phyloP scores from a whole-genome alignment of 306 rosid genomes.

The Cucurbita pepo region DNA sequence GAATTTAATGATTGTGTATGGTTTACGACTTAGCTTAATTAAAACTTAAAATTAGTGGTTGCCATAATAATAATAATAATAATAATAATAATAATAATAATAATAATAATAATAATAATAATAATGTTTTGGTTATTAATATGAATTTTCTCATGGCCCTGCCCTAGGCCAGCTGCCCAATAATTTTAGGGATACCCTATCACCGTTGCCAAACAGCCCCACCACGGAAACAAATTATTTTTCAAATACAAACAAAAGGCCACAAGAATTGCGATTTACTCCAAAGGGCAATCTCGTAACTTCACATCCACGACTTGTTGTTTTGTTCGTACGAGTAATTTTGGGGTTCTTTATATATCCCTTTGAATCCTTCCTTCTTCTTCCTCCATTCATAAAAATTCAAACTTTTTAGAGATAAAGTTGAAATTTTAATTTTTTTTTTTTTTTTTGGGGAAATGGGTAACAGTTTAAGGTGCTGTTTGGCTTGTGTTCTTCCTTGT shows the following conservation, averaged over 20 bases:
- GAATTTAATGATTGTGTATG: neutral
- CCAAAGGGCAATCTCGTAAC: neutral
- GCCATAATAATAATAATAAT: neutral
- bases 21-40: neutral
- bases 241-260: neutral
- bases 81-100: too few relatives aligned
- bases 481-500: conserved; percentile 93
- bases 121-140: neutral
- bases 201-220: neutral
- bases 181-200: neutral
- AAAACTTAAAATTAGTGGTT: neutral
- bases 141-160: neutral
- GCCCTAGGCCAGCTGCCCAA: neutral
- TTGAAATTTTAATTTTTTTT: neutral
- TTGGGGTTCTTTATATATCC: neutral
- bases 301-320: neutral
- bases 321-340: neutral
- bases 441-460: conserved; percentile 39
- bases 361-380: neutral
- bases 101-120: neutral
- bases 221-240: too few relatives aligned
- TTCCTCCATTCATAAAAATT: neutral
- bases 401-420: neutral
- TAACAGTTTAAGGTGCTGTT: conserved; percentile 89
- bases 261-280: neutral